Evolutionary conservation across 257 asterid species (phyloP).

Genomic region (Solanum tacnaense): DNA sequence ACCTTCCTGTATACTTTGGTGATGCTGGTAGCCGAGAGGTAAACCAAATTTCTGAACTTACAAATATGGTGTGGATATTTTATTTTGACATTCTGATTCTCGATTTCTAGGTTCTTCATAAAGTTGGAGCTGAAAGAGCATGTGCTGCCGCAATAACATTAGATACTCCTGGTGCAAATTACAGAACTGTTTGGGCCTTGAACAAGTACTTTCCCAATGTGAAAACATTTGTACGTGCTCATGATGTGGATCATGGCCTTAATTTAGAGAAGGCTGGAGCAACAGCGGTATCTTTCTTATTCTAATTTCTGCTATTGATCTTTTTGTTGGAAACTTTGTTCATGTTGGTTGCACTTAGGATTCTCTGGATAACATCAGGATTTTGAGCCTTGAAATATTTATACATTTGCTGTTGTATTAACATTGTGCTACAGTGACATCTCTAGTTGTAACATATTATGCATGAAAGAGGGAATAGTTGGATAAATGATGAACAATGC

Average conservation of each 20-base stretch:
- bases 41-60: constrained; percentile 8
- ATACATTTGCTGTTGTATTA: not conserved
- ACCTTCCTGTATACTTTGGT: constrained; percentile 99
- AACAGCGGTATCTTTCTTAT: constrained; percentile 62
- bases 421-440: not conserved
- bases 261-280: constrained; percentile 98
- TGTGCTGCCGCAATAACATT: constrained; percentile 97
- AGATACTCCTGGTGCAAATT: constrained; percentile 98
- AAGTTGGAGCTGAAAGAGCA: constrained; percentile 96
- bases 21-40: constrained; percentile 99
- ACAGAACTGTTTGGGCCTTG: constrained; percentile 99
- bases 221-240: constrained; percentile 97
- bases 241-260: constrained; percentile 97
- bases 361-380: not conserved
- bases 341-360: not conserved
- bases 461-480: not conserved
- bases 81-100: constrained; percentile 8
- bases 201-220: constrained; percentile 93
- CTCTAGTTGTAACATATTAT: not conserved
- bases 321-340: not conserved
- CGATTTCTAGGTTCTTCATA: constrained; percentile 77
- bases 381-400: not conserved
- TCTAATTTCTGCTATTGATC: not conserved
- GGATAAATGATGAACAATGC: not conserved
- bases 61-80: not conserved